Percentiles rank a stretch among this genome's conserved stretches.
phyloP scores from a whole-genome alignment of 345 rosid genomes.

The Raphanus sativus region DNA sequence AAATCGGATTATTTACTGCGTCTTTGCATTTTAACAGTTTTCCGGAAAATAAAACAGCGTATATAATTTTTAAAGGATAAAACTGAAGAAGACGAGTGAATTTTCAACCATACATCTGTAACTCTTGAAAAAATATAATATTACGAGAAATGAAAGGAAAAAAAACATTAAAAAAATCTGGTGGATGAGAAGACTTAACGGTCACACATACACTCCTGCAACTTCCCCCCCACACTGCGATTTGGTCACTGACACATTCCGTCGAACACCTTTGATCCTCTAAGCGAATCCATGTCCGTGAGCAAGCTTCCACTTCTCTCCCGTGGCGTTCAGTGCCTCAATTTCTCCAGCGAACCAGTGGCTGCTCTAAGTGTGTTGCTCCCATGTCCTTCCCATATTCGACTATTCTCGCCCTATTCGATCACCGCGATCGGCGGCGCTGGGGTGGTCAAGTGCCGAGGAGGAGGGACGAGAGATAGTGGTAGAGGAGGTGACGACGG shows the following conservation, averaged over 20 bases:
- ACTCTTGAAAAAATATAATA: neutral
- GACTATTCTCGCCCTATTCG: conserved; percentile 18
- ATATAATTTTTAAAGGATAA: neutral
- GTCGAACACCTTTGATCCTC: conserved; percentile 14
- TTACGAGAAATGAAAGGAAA: neutral
- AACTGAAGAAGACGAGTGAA: neutral
- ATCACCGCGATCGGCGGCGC: conserved; percentile 20
- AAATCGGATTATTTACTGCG: neutral
- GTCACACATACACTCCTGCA: conserved; percentile 1
- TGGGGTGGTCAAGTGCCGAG: conserved; percentile 15
- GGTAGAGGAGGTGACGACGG: conserved; percentile 24
- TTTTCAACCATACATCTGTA: conserved; percentile 20
- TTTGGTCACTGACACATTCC: neutral
- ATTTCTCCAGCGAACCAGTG: conserved; percentile 11
- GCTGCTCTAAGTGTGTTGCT: conserved; percentile 20
- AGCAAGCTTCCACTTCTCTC: conserved; percentile 32
- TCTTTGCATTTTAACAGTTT: neutral
- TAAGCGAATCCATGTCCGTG: conserved; percentile 21
- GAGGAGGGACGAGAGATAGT: neutral
- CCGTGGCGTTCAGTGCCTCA: conserved; percentile 32
- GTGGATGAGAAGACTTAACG: conserved; percentile 36
- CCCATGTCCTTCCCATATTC: conserved; percentile 18
- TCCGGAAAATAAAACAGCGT: neutral
- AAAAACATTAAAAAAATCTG: neutral
- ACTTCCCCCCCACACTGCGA: neutral